Base-by-base conservation (phyloP, 192 early-diverging fungal species). In the Entophlyctis luteolus region DNA sequence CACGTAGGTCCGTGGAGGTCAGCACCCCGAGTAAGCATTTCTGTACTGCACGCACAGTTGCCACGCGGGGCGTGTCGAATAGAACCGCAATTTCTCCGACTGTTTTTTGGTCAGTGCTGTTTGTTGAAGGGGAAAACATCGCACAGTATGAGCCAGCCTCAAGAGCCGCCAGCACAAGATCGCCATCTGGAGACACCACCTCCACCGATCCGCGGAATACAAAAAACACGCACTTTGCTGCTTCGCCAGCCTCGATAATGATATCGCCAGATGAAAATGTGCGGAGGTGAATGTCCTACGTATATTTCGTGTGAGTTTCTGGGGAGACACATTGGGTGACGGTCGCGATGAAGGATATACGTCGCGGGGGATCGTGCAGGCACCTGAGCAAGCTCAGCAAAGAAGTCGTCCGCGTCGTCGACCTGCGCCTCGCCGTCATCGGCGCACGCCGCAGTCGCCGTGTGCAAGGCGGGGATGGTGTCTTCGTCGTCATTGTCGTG, bases 211-310 rank as follows among this genome's bases (percentile, higher is more conserved):
- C 90, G 22, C 82, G 79, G 20, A 83, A 70, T 58, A 92, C 80
- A 72, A 92, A 92, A 55, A 87, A 92, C 72, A 91, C 83, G 25
- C 88, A 87, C 8, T 71, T 74, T 74, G 2, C 89, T 20, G 57
- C 72, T 37, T 90, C 89, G 6, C 89, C 88, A 48, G 86, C 75
- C 14, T 73, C 56, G 14, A 88, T 76, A 42, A 92, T 82, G 8
- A 74, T 55, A 49, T 83, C 78, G 16, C 84, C 82, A 0, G 85
- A 71, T 18, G 55, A 68, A 59, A 84, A 88, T 23, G 80, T 72
- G 5, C 87, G 75, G 8, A 76, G 47, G 22, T 70, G 73, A 55
- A 84, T 66, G 1, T 68, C 68, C 33, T 69, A 3, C n/a, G 49
- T 4, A 32, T 25, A 22, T 23, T 42, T 49, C 4, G 45, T 34